A percentile compares a stretch with the other conserved stretches of the same genome.
phyloP scores from a whole-genome alignment of 2,329 filamentous ascomycete species.

The Thielaviopsis cerberus region DNA sequence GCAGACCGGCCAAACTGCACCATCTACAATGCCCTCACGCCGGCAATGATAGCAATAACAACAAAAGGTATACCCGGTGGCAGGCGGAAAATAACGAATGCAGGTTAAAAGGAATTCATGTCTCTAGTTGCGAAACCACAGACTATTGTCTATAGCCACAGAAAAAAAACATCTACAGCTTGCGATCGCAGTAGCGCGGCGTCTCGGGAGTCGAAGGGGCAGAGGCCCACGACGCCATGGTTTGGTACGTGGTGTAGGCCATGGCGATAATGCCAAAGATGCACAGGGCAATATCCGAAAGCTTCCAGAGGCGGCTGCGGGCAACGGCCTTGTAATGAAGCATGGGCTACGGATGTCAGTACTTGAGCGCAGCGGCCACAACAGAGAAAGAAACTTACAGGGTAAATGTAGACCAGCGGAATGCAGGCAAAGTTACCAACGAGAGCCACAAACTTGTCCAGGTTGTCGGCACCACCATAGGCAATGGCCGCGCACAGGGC shows the following conservation, averaged over 20 bases:
- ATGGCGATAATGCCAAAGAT: slow-evolving; percentile 74
- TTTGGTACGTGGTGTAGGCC: slow-evolving; percentile 78
- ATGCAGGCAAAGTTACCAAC: slow-evolving; percentile 97
- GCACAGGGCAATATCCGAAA: slow-evolving; percentile 56
- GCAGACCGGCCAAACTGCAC: neutral
- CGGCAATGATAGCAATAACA: neutral
- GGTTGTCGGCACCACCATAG: slow-evolving; percentile 77
- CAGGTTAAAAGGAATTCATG: neutral
- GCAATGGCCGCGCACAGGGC: slow-evolving; percentile 70
- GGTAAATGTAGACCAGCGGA: slow-evolving; percentile 91
- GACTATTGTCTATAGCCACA: too few relatives aligned
- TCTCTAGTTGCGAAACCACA: neutral
- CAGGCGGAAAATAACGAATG: neutral
- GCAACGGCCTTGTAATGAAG: slow-evolving; percentile 75
- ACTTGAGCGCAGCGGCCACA: slow-evolving; percentile 15
- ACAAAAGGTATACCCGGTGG: neutral
- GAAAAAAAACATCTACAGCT: slow-evolving; percentile 5
- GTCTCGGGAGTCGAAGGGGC: slow-evolving; percentile 26
- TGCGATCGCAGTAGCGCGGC: slow-evolving; percentile 37
- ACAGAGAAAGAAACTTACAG: slow-evolving; percentile 41
- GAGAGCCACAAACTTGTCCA: slow-evolving; percentile 93
- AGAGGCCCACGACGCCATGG: slow-evolving; percentile 67
- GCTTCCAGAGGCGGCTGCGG: slow-evolving; percentile 44
- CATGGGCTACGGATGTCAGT: slow-evolving; percentile 45
- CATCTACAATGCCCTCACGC: too few relatives aligned